A percentile compares a stretch with the other conserved stretches of the same genome.
phyloP scores from a whole-genome alignment of 345 rosid genomes.

The Erodium maritimum region DNA sequence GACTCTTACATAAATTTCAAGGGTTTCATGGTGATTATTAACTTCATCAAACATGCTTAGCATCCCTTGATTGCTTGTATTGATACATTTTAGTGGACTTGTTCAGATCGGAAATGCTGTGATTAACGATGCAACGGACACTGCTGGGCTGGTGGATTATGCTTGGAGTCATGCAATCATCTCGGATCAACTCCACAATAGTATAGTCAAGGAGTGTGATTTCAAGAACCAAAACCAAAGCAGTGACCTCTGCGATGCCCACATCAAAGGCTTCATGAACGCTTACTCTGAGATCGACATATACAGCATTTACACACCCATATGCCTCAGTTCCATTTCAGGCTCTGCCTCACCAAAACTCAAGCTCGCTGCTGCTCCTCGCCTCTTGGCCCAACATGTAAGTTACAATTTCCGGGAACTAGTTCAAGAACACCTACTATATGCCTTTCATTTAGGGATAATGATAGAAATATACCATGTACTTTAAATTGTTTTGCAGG shows the following conservation, averaged over 20 bases:
- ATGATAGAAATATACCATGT: too few relatives aligned
- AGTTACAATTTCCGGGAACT: not conserved
- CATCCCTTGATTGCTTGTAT: not conserved
- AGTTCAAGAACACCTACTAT: not conserved
- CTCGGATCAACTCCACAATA: constrained; percentile 45
- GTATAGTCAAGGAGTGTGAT: constrained; percentile 31
- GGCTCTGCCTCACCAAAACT: constrained; percentile 1
- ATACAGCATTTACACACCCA: constrained; percentile 54
- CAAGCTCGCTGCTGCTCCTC: not conserved
- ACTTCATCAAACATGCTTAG: not conserved
- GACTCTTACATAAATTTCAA: constrained; percentile 47
- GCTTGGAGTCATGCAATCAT: constrained; percentile 71
- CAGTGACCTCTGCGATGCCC: constrained; percentile 13
- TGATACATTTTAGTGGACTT: not conserved
- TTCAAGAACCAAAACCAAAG: constrained; percentile 12
- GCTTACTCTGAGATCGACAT: constrained; percentile 49
- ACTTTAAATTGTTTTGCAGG: too few relatives aligned
- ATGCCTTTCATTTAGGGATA: too few relatives aligned
- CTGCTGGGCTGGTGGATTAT: constrained; percentile 43
- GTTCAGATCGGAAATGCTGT: constrained; percentile 68
- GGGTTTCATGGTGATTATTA: constrained; percentile 49
- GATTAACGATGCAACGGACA: constrained; percentile 47
- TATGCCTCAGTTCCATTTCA: constrained; percentile 20
- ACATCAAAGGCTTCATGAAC: constrained; percentile 18
- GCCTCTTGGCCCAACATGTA: constrained; percentile 2